Evolutionary conservation across 1,284 basidiomycete genomes (phyloP), one percentile per base, ranked within the genome.

Genomic region (Irpex sp.): DNA sequence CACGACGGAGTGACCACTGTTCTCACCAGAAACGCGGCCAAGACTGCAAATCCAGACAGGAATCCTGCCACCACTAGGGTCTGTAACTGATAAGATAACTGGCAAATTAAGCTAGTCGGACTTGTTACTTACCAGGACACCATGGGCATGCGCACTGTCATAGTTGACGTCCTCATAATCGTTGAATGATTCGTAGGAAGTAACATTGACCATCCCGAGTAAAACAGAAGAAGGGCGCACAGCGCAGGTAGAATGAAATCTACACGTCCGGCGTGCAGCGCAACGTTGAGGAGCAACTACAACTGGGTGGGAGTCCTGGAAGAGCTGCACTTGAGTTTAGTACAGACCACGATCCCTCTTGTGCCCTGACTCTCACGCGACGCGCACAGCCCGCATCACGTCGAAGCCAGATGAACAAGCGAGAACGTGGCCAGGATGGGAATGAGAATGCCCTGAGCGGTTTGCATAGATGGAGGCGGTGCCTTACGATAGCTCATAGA

Each of bases 1-100:
- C 7, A 63, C 17, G 3, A 17, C 8, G 13, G 43, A 31, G 21
- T 51, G 5, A 4, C 7, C 8, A 39, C 19, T 39, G 36, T 11
- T 59, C 70, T 59, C 53, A 73, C 72, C 59, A 64, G 60, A 37
- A 72, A 63, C 4, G 67, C 61, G 1, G 64, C 62, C 54, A 71
- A 46, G 0, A 74, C 71, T 0, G 72, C 71, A 6, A 67, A 55
- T 1, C 68, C 65, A 33, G 72, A 74, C 19, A 74, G 61, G 3
- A 61, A 65, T 5, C 70, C 72, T 8, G 72, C 71, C 17, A 67
- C 62, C 4, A 73, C 71, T 31, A 74, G 58, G 50, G 58, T 68
- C 72, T 74, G 60, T 15, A 37, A 5, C 2, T 11, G 53, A 8
- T 33, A 15, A 33, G 19, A 9, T 3, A 3, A 5, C 26, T 55